Evolutionary conservation across 2,329 filamentous ascomycete species (phyloP).

Genomic region (Cercospora zeina): DNA sequence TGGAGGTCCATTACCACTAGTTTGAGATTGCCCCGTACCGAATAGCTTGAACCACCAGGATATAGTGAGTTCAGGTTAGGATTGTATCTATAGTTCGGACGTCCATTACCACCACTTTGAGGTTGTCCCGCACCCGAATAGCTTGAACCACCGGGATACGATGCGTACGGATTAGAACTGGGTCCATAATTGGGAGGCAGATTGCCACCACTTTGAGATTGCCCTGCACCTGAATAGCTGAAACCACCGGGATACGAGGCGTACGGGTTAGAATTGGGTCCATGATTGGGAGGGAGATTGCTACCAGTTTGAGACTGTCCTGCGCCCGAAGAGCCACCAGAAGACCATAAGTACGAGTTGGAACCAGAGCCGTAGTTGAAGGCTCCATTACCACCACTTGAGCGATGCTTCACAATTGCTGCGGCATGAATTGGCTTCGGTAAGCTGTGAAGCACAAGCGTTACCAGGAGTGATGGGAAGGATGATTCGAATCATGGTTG

Average conservation of each 20-base stretch:
- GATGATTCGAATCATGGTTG: neutral
- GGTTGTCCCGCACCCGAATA: neutral
- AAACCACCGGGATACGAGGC: neutral
- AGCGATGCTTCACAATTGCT: neutral
- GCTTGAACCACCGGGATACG: neutral
- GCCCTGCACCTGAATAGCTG: neutral
- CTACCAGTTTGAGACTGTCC: neutral
- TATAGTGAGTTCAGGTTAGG: no score
- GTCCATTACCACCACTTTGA: no score
- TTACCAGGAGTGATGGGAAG: neutral
- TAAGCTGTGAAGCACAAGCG: neutral
- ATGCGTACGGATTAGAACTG: neutral
- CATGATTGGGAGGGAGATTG: neutral
- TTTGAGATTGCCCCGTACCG: no score
- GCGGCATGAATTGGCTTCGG: neutral
- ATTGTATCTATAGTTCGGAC: no score
- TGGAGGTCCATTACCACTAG: no score
- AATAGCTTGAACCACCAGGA: no score
- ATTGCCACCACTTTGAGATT: neutral
- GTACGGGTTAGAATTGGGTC: neutral
- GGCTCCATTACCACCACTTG: neutral
- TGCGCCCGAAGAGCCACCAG: neutral
- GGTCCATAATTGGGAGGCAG: neutral
- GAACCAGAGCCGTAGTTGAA: neutral
- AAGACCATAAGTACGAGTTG: neutral